A percentile compares a stretch with the other conserved stretches of the same genome.
These are phyloP conservation scores for Dipsacomyces acuminosporus DNA, from an alignment of 371 early-diverging fungal species.

Conservation along the genomic window DNA sequence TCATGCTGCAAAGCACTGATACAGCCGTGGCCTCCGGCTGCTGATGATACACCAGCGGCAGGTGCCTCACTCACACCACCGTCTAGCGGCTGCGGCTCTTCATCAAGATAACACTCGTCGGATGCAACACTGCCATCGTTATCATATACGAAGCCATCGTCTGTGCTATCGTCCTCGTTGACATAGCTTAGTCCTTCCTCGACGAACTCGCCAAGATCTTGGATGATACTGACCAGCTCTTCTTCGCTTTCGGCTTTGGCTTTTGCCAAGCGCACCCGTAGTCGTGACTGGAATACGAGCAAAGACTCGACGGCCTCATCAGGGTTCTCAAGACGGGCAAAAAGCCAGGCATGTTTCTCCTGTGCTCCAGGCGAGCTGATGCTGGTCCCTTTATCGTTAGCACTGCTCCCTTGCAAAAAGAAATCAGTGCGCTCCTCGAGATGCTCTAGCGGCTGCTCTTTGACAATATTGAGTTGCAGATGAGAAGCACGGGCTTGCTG, in stretches of 20 bases:
- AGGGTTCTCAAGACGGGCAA: constrained; percentile 14
- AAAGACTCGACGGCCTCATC: constrained; percentile 16
- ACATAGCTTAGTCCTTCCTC: constrained; percentile 44
- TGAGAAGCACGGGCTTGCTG: constrained; percentile 10
- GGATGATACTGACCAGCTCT: constrained; percentile 40
- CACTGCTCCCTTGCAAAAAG: not conserved
- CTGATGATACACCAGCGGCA: too few species aligned
- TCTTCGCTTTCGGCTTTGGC: constrained; percentile 43
- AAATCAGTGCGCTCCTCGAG: not conserved
- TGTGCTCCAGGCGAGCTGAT: not conserved
- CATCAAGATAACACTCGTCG: not conserved
- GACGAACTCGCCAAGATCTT: constrained; percentile 43
- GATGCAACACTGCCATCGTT: not conserved
- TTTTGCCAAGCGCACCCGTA: constrained; percentile 19
- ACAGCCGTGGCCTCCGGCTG: too few species aligned
- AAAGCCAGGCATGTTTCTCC: constrained; percentile 14
- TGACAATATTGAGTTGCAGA: constrained; percentile 27
- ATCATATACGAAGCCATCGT: not conserved
- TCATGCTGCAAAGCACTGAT: too few species aligned
- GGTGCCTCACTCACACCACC: not conserved
- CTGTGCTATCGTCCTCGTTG: constrained; percentile 27
- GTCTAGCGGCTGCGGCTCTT: constrained; percentile 5
- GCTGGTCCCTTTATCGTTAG: not conserved
- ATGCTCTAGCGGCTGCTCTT: constrained; percentile 18
- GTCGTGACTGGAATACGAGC: constrained; percentile 14